Base-by-base conservation (phyloP, 441 rosid genomes). In the Erodium chrysanthum region DNA sequence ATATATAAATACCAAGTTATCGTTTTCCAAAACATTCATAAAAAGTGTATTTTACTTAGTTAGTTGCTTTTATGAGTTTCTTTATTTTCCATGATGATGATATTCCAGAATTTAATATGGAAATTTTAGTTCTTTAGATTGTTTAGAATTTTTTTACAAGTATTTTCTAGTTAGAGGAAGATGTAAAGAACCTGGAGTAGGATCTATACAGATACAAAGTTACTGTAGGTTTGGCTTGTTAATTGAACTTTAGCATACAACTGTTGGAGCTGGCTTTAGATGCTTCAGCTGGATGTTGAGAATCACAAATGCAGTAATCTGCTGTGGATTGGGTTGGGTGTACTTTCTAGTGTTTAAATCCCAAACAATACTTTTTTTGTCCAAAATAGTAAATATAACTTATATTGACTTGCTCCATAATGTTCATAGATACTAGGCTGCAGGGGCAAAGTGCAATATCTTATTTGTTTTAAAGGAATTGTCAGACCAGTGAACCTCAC, bases 381-480 rank as follows among this genome's bases (percentile, higher is more conserved):
- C 46, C 46, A 92, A 27, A 27, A 27, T 27, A 27, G 29, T 27
- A 27, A 27, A 27, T 27, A 27, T 27, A 27, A 27, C 29, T 27
- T 1, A 27, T 1, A 27, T 27, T 27, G 29, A 27, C 29, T 1
- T 27, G 29, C 29, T 27, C 29, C 29, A 27, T 27, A 27, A 27
- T 27, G 29, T 27, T 27, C 29, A 27, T 27, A 27, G 29, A 27
- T 27, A 27, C 29, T 27, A 3, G 3, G 29, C 29, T 27, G 29
- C 29, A 27, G 29, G 3, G 29, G 29, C 29, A 27, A 27, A 27
- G 29, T 27, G 29, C 29, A 27, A 27, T 27, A 27, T 27, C 29
- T 27, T 27, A 27, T 27, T 27, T 27, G 29, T 27, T 27, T 27
- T 3, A 27, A 27, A 27, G 29, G 29, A 27, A 27, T 27, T 27